phyloP scores from a whole-genome alignment of 2,329 filamentous ascomycete genomes.

The Didymella keratinophila region DNA sequence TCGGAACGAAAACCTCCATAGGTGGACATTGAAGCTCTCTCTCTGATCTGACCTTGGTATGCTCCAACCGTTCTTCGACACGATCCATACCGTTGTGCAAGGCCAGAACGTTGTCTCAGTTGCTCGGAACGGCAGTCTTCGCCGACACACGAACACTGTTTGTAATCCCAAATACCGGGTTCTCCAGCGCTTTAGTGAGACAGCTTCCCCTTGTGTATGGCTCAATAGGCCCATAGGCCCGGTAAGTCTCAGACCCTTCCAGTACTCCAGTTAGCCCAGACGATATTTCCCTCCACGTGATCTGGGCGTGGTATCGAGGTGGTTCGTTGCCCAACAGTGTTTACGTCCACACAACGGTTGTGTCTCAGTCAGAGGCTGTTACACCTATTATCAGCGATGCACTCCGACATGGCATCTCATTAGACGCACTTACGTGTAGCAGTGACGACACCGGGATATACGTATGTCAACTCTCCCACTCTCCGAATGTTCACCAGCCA shows the following conservation, averaged over 20 bases:
- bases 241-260: neutral
- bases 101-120: neutral
- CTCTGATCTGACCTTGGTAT: neutral
- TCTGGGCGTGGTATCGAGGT: neutral
- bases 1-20: neutral
- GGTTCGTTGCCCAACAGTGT: neutral
- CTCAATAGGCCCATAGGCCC: neutral
- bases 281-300: neutral
- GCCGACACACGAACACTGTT: neutral
- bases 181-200: neutral
- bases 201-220: neutral
- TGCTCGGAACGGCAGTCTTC: neutral
- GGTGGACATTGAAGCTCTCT: too few species aligned
- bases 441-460: neutral
- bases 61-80: slow-evolving; percentile 1
- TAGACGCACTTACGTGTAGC: neutral
- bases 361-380: neutral
- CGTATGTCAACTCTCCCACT: neutral
- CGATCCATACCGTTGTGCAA: neutral
- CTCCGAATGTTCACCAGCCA: slow-evolving; percentile 1
- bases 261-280: neutral
- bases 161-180: neutral
- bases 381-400: neutral
- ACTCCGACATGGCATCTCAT: too few species aligned
- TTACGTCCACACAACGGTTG: neutral